Evolutionary conservation across 2,329 filamentous ascomycete species (phyloP).

Genomic region (Xylariaceae sp.): DNA sequence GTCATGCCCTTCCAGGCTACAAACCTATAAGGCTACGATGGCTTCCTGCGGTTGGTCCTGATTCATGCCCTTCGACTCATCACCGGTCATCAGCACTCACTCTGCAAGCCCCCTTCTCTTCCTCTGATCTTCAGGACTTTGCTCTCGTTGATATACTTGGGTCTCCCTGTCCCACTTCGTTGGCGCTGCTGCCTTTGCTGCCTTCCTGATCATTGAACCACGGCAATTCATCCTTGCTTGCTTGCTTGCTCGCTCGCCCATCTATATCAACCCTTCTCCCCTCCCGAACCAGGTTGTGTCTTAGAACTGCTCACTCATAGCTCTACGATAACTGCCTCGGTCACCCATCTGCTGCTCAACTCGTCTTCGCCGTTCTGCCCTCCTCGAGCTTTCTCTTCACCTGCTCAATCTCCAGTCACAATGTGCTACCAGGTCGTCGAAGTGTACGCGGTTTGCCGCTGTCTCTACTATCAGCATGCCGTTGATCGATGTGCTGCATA

Average conservation of each 20-base stretch:
- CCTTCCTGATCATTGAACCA: slow-evolving; percentile 12
- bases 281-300: slow-evolving; percentile 3
- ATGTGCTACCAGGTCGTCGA: slow-evolving; percentile 91
- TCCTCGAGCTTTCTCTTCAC: slow-evolving; percentile 21
- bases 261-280: slow-evolving; percentile 18
- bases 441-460: slow-evolving; percentile 79
- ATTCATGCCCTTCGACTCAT: slow-evolving; percentile 29
- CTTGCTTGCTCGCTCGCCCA: slow-evolving; percentile 10
- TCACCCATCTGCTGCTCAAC: neutral
- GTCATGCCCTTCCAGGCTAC: slow-evolving; percentile 35
- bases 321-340: neutral
- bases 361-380: neutral
- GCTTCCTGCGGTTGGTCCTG: slow-evolving; percentile 31
- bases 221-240: slow-evolving; percentile 1
- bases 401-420: slow-evolving; percentile 21
- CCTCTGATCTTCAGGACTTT: slow-evolving; percentile 20
- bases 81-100: slow-evolving; percentile 27
- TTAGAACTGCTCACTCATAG: neutral
- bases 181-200: slow-evolving; percentile 22
- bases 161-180: slow-evolving; percentile 21
- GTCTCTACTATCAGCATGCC: slow-evolving; percentile 81
- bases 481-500: slow-evolving; percentile 76
- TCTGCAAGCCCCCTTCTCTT: slow-evolving; percentile 26
- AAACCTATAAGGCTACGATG: slow-evolving; percentile 53
- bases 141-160: slow-evolving; percentile 22